Evolutionary conservation across 257 asterid species (phyloP).

Genomic region (Solanum habrochaites): DNA sequence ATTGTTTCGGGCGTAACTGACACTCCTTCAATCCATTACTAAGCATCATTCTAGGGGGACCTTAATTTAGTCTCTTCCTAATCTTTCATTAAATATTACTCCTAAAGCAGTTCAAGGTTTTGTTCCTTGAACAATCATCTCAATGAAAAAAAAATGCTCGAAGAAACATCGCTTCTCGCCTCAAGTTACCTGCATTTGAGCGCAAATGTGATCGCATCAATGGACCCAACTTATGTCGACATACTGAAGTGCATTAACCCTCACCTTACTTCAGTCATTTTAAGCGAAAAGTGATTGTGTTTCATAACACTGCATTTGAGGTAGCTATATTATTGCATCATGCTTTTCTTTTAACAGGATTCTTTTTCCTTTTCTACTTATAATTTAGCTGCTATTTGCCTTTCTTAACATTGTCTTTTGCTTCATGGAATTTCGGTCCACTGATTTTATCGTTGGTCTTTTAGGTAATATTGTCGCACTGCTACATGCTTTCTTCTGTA

Average conservation of each 20-base stretch:
- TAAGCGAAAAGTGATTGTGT: not conserved
- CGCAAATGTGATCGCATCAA: not conserved
- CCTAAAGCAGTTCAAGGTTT: not conserved
- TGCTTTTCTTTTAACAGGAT: not conserved
- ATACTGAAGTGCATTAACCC: not conserved
- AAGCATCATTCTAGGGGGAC: not conserved
- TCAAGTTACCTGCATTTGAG: not conserved
- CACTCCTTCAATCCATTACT: not conserved
- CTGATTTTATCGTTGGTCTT: not conserved
- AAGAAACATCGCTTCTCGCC: not conserved
- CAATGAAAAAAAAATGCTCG: not conserved
- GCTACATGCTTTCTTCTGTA: conserved; percentile 81
- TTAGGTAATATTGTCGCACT: conserved; percentile 90
- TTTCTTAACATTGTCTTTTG: not conserved
- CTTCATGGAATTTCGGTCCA: not conserved
- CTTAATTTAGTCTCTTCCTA: not conserved
- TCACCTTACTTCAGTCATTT: not conserved
- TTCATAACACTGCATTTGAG: not conserved
- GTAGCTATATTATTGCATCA: not conserved
- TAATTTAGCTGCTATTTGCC: not conserved
- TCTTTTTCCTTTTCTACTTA: not conserved
- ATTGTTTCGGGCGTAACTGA: not conserved
- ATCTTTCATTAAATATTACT: not conserved
- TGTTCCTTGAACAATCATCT: not conserved
- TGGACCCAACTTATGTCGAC: not conserved